Evolutionary conservation across 371 early-diverging fungal species (phyloP), one percentile per base, ranked within the genome.

Genomic region (Batkoa obscura): DNA sequence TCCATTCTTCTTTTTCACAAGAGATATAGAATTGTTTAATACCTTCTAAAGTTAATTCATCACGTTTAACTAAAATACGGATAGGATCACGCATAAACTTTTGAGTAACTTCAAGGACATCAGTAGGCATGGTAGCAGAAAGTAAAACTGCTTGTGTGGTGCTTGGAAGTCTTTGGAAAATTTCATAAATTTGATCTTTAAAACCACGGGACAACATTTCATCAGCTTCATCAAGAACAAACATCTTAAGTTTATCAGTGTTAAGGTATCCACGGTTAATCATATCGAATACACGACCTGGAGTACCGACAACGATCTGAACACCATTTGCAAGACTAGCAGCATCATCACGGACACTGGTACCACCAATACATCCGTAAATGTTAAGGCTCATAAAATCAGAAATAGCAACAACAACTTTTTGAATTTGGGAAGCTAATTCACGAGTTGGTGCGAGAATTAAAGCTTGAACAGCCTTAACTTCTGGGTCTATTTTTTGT

Each of bases 151-250:
- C 84, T 69, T 96, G 95, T 34, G 88, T 80, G 58, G 59, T 64
- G 1, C 83, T 80, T 57, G 90, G 91, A 57, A 93, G 72, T 55
- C 79, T 73, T 60, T 83, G 84, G 80, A 86, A 94, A 52, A 94
- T 80, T 52, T 87, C 81, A 66, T 92, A 87, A 61, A 96, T 90
- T 70, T 92, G 87, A 43, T 93, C 94, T 71, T 84, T 84, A 76
- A 96, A 94, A 64, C 91, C 94, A 55, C 80, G 80, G 58, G 85
- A 84, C 59, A 95, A 72, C 87, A 96, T 83, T 70, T 94, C 93
- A 76, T 96, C 97, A 49, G 97, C 95, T 71, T 94, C 97, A 72
- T 96, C 97, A 42, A 96, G 79, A 56, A 96, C 84, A 62, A 96
- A 86, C 80, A 94, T 77, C 70, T 85, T 84, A 64, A 94, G 81